A percentile compares a stretch with the other conserved stretches of the same genome.
These are phyloP conservation scores for Apiosordaria backusii DNA, from an alignment of 495 filamentous ascomycete genomes.

Conservation along the genomic window DNA sequence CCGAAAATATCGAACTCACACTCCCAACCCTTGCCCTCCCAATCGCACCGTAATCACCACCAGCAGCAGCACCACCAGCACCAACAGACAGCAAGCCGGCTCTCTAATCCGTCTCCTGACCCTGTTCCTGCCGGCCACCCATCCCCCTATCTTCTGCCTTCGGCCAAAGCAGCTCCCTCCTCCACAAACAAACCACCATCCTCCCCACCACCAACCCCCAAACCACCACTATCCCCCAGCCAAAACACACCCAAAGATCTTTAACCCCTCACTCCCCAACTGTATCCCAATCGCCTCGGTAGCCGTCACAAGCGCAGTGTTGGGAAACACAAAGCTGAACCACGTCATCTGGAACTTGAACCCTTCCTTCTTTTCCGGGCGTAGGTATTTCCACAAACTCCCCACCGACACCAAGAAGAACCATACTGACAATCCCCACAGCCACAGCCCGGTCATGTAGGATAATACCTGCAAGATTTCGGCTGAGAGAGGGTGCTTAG, in stretches of 20 bases:
- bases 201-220: constrained; percentile 66
- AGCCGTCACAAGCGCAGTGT: constrained; percentile 71
- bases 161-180: constrained; percentile 42
- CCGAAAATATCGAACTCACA: neutral
- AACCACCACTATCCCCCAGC: constrained; percentile 58
- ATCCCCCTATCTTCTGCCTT: constrained; percentile 9
- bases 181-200: constrained; percentile 66
- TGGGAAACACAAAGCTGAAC: constrained; percentile 86
- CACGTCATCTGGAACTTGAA: constrained; percentile 84
- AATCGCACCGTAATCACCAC: neutral
- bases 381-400: constrained; percentile 70
- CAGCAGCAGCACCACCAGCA: neutral
- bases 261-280: constrained; percentile 57
- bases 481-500: constrained; percentile 28
- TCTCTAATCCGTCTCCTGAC: neutral
- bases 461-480: constrained; percentile 41
- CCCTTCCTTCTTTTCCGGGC: constrained; percentile 41
- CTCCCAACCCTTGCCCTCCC: neutral
- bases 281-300: constrained; percentile 69
- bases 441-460: constrained; percentile 61
- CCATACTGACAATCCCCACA: constrained; percentile 82
- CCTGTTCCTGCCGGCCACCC: neutral
- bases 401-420: constrained; percentile 80
- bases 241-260: constrained; percentile 66
- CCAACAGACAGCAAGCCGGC: neutral